Percentiles rank a stretch among this genome's conserved stretches.
These are phyloP conservation scores for Euphorbia lathyris DNA, from an alignment of 345 rosid species.

Conservation along the genomic window DNA sequence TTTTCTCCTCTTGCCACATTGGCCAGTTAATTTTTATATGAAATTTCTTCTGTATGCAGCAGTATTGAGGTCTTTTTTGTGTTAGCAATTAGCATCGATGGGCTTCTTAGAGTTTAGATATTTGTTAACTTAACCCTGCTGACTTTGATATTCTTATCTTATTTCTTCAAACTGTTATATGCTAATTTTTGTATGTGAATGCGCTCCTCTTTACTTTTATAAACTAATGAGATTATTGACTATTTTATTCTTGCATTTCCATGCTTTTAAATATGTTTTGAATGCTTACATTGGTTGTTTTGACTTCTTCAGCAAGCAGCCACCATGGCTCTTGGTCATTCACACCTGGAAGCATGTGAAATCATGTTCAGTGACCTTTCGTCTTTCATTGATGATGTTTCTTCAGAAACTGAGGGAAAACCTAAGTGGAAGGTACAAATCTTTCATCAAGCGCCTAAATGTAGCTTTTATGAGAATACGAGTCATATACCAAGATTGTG, in stretches of 20 bases:
- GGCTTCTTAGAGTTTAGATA: no score
- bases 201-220: no score
- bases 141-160: no score
- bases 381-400: conserved; percentile 87
- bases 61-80: no score
- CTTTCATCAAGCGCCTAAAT: conserved; percentile 4
- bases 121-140: no score
- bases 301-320: conserved; percentile 68
- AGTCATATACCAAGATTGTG: background rate
- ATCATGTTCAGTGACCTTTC: conserved; percentile 87
- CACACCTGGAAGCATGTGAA: conserved; percentile 97
- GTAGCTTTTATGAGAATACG: background rate
- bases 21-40: no score
- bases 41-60: no score
- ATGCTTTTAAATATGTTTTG: conserved; percentile 1
- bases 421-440: conserved; percentile 89
- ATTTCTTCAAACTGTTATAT: no score
- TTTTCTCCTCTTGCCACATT: no score
- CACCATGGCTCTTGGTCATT: conserved; percentile 95
- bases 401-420: conserved; percentile 87
- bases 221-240: no score
- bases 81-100: no score
- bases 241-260: background rate
- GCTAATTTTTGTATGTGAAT: no score
- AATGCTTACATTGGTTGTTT: conserved; percentile 15